Evolutionary conservation across 164 flowering plant genomes (phyloP).

Genomic region (Pachysandra terminalis): DNA sequence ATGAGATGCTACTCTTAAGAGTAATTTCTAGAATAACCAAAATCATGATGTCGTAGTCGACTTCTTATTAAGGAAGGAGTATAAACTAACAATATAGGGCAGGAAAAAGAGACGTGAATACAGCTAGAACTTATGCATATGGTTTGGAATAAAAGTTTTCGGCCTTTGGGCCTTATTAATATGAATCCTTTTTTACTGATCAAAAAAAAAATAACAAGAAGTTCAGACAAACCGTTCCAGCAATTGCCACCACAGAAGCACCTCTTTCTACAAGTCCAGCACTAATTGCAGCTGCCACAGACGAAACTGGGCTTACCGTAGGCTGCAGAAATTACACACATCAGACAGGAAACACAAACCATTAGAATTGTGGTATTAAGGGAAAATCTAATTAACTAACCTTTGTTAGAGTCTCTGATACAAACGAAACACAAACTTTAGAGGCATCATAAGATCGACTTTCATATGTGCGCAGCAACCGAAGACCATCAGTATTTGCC

Average conservation of each 20-base stretch:
- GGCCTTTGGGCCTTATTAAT: too few species aligned
- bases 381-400: constrained; percentile 22
- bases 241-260: constrained; percentile 42
- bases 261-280: constrained; percentile 63
- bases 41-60: too few species aligned
- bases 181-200: neutral
- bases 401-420: constrained; percentile 50
- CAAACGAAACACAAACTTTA: too few species aligned
- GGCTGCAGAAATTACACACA: constrained; percentile 41
- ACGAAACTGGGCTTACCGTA: constrained; percentile 49
- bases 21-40: neutral
- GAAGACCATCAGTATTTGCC: too few species aligned
- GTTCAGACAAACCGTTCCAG: constrained; percentile 50
- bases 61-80: neutral
- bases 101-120: neutral
- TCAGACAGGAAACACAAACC: constrained; percentile 7
- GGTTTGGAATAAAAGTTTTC: too few species aligned
- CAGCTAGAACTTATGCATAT: neutral
- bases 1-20: neutral
- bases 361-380: neutral
- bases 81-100: neutral
- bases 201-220: neutral
- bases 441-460: too few species aligned
- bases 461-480: too few species aligned
- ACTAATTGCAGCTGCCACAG: constrained; percentile 50